A percentile compares a stretch with the other conserved stretches of the same genome.
Conservation (phyloP, 345 rosid genomes). For the Eutrema japonicum region DNA sequence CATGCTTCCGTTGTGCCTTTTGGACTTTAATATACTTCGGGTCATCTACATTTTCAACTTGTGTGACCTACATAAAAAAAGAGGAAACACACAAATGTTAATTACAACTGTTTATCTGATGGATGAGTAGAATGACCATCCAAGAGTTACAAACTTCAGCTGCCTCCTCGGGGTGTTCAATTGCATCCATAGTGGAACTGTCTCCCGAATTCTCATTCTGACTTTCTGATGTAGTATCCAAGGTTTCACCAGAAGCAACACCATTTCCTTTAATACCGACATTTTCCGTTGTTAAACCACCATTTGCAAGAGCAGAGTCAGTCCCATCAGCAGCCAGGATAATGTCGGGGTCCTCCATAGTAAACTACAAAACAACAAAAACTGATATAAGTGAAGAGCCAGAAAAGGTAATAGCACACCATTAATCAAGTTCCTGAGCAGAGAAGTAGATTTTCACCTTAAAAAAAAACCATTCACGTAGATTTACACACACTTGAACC, state of each 20-base stretch:
- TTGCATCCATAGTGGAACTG: constrained; percentile 44
- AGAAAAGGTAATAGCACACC: neutral
- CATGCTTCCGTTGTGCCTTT: constrained; percentile 56
- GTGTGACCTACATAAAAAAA: constrained; percentile 49
- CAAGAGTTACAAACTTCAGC: constrained; percentile 50
- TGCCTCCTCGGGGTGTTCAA: constrained; percentile 41
- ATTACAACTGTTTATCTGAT: neutral
- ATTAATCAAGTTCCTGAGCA: constrained; percentile 14
- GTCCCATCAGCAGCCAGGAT: constrained; percentile 47
- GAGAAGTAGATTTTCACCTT: constrained; percentile 1
- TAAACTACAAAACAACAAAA: constrained; percentile 39
- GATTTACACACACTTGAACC: neutral
- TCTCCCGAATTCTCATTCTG: constrained; percentile 45
- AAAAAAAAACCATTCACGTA: constrained; percentile 2
- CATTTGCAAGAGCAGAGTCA: constrained; percentile 60
- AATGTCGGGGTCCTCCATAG: constrained; percentile 75
- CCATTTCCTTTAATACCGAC: constrained; percentile 45
- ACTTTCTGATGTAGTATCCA: constrained; percentile 38
- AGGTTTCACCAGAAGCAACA: constrained; percentile 35
- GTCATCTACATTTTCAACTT: constrained; percentile 45
- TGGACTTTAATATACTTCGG: constrained; percentile 45
- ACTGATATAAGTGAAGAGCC: constrained; percentile 3
- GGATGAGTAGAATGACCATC: neutral
- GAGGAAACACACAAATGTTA: constrained; percentile 13
- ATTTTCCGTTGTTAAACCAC: constrained; percentile 47